Base-by-base conservation (phyloP, 2,329 filamentous ascomycete species). In the Neofusicoccum ribis region DNA sequence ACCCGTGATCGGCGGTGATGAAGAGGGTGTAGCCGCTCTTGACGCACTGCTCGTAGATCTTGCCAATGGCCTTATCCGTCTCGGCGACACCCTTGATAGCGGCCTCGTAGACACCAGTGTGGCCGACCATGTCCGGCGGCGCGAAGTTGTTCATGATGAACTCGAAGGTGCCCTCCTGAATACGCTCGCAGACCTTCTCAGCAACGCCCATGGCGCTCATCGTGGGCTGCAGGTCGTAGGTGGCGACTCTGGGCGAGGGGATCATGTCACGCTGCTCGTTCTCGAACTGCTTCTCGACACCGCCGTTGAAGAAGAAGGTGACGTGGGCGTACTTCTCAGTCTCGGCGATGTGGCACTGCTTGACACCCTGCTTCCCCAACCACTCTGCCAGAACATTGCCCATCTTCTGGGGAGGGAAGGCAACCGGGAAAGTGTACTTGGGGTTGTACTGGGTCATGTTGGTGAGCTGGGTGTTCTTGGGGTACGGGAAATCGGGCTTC, bases 81-180 rank as follows among this genome's bases (percentile, higher is more conserved):
- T 94, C 89, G 70, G 89, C 85, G 71, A 90, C 90, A 72, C 89
- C 95, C 74, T 95, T 77, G 68, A 99, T 89, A 65, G 95, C 95
- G 36, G 95, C 94, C 73, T 98, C 90, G 81, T 98, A 98, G 67
- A 97, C 93, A 76, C 95, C 95, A 11, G 95, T 99, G 84, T 99
- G 95, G 71, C 95, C 95, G 70, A 99, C 95, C 95, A 99, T 99
- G 82, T 99, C 95, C 17, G 95, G 95, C 47, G 95, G 95, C 47
- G 95, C 95, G 81, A 99, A 98, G 88, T 99, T 99, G 89, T 98
- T 97, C 95, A 99, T 99, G 79, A 99, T 85, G 76, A 99, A 98
- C 76, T 95, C 93, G 81, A 93, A 97, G 76, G 91, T 88, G 75
- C 90, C 88, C 79, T 96, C 92, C 31, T 80, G 86, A 70, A 99